These are phyloP conservation scores for Phyllostachys edulis DNA, from an alignment of 176 grass and related monocot species.

Conservation along the genomic window DNA sequence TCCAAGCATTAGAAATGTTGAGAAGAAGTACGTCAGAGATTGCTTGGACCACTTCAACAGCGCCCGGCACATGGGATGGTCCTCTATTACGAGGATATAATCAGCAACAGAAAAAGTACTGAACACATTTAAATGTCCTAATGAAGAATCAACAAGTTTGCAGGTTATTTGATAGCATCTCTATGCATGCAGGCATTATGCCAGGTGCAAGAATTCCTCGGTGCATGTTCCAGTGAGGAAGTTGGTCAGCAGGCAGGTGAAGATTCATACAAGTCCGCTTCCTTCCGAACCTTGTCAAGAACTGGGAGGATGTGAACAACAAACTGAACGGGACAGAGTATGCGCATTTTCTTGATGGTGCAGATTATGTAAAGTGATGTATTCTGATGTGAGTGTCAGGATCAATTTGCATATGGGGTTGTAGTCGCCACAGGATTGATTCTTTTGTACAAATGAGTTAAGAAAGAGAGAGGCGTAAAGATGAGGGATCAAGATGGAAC, in stretches of 20 bases:
- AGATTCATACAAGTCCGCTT: conserved; percentile 76
- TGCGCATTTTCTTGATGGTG: conserved; percentile 62
- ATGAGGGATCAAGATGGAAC: background rate
- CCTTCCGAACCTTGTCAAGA: conserved; percentile 57
- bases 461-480: background rate
- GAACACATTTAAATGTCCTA: background rate
- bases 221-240: conserved; percentile 57
- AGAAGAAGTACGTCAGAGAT: conserved; percentile 67
- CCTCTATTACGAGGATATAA: conserved; percentile 87
- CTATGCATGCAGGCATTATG: conserved; percentile 52
- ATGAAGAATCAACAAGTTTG: background rate
- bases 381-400: background rate
- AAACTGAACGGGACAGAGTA: conserved; percentile 66
- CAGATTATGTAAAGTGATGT: conserved; percentile 48
- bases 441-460: conserved; percentile 29
- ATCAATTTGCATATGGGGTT: background rate
- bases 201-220: conserved; percentile 63
- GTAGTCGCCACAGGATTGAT: conserved; percentile 14
- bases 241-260: conserved; percentile 82
- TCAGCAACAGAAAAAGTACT: conserved; percentile 59
- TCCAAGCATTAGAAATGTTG: conserved; percentile 48
- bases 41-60: conserved; percentile 62
- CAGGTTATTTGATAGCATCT: background rate
- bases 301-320: conserved; percentile 77
- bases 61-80: conserved; percentile 58